These are phyloP conservation scores for Volutella citrinella DNA, from an alignment of 2,329 filamentous ascomycete species.

Conservation along the genomic window DNA sequence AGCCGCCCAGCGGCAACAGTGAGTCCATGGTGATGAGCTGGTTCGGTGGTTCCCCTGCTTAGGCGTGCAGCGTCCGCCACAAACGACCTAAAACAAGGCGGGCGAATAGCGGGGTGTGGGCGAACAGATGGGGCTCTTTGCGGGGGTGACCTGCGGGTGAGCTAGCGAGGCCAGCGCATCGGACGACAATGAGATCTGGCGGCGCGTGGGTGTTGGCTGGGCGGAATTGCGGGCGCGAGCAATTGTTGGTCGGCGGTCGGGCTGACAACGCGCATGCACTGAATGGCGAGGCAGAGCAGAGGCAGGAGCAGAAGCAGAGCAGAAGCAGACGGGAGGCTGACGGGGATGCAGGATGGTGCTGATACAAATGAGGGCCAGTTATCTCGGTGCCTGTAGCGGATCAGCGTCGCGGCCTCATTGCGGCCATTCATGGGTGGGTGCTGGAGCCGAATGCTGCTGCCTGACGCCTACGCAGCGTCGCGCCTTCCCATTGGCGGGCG, in stretches of 20 bases:
- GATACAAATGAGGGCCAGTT: slow-evolving; percentile 19
- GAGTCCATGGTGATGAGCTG: slow-evolving; percentile 42
- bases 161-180: too few relatives aligned
- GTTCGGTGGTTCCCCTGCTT: too few relatives aligned
- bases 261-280: slow-evolving; percentile 4
- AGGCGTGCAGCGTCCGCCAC: too few relatives aligned
- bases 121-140: too few relatives aligned
- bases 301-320: slow-evolving; percentile 6
- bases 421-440: slow-evolving; percentile 19
- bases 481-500: slow-evolving; percentile 13
- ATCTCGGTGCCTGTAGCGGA: slow-evolving; percentile 31
- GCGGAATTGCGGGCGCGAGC: too few relatives aligned
- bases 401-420: slow-evolving; percentile 23
- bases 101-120: too few relatives aligned
- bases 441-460: slow-evolving; percentile 24
- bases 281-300: too few relatives aligned
- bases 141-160: too few relatives aligned
- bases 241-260: not conserved
- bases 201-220: too few relatives aligned
- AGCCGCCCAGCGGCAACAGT: slow-evolving; percentile 48
- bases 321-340: not conserved
- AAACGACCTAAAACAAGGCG: too few relatives aligned
- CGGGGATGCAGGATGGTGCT: not conserved
- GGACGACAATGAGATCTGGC: too few relatives aligned
- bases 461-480: slow-evolving; percentile 19